phyloP scores from a whole-genome alignment of 768 basidiomycete species.

The Hysterangium stoloniferum region DNA sequence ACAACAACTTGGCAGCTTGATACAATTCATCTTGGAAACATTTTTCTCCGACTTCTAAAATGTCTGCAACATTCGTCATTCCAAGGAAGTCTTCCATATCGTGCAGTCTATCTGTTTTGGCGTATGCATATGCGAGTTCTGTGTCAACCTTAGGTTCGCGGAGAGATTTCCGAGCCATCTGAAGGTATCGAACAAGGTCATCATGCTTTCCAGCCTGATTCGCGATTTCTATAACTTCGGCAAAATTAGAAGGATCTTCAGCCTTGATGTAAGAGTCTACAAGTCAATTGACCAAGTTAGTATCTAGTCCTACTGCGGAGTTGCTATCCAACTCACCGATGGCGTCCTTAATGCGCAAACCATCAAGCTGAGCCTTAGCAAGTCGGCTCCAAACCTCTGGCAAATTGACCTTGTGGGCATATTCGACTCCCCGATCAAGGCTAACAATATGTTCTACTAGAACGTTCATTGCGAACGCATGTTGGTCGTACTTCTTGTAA shows the following conservation, averaged over 20 bases:
- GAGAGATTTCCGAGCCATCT: slow-evolving; percentile 96
- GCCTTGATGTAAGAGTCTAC: slow-evolving; percentile 97
- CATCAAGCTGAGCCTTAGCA: slow-evolving; percentile 98
- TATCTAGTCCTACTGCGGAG: slow-evolving; percentile 4
- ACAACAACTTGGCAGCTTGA: slow-evolving; percentile 92
- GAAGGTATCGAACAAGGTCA: slow-evolving; percentile 92
- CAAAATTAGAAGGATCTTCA: slow-evolving; percentile 88
- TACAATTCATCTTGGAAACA: slow-evolving; percentile 98
- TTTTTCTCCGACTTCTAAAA: slow-evolving; percentile 96
- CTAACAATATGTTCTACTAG: slow-evolving; percentile 98
- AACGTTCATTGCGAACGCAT: slow-evolving; percentile 93
- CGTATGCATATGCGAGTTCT: slow-evolving; percentile 95
- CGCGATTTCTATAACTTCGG: slow-evolving; percentile 93
- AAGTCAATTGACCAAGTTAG: slow-evolving; percentile 1
- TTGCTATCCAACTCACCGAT: slow-evolving; percentile 55
- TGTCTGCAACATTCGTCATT: slow-evolving; percentile 98
- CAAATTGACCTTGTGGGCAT: slow-evolving; percentile 91
- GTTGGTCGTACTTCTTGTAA: slow-evolving; percentile 95
- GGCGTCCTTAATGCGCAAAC: slow-evolving; percentile 94
- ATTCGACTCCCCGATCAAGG: slow-evolving; percentile 92
- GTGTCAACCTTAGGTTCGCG: slow-evolving; percentile 98
- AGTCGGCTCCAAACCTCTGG: slow-evolving; percentile 96
- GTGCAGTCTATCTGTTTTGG: slow-evolving; percentile 81
- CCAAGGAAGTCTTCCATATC: slow-evolving; percentile 99
- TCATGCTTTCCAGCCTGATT: slow-evolving; percentile 88